A percentile compares a stretch with the other conserved stretches of the same genome.
phyloP scores from a whole-genome alignment of 192 early-diverging fungal species.

The Linnemannia elongata region DNA sequence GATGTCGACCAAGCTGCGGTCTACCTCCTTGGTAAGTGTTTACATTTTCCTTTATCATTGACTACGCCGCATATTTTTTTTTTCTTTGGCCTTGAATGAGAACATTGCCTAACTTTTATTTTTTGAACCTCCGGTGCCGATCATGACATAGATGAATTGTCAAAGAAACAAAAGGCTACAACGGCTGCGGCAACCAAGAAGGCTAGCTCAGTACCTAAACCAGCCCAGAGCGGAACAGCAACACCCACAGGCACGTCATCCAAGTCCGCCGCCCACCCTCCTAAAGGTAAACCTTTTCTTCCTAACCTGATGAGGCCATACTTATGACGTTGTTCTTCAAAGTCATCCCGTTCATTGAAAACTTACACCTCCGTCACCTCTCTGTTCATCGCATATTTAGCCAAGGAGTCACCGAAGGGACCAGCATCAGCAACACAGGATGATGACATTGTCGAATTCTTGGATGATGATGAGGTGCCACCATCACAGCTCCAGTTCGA shows the following conservation, averaged over 20 bases:
- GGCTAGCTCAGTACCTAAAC: constrained; percentile 11
- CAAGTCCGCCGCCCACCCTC: constrained; percentile 14
- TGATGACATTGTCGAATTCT: constrained; percentile 52
- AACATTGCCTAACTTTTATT: constrained; percentile 12
- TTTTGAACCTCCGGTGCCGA: background rate
- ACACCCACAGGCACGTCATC: constrained; percentile 27
- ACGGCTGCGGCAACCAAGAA: constrained; percentile 41
- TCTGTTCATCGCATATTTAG: background rate
- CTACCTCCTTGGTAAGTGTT: constrained; percentile 75
- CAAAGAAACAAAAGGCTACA: constrained; percentile 39
- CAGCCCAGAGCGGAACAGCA: constrained; percentile 31
- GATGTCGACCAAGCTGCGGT: constrained; percentile 75
- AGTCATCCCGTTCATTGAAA: background rate
- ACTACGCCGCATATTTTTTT: constrained; percentile 46
- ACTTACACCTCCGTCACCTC: background rate
- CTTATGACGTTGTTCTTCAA: background rate
- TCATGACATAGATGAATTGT: constrained; percentile 28
- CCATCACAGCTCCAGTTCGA: constrained; percentile 48
- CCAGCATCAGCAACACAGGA: background rate
- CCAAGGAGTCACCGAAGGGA: constrained; percentile 9
- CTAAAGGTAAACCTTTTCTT: constrained; percentile 21
- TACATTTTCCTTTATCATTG: background rate
- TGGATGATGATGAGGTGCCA: constrained; percentile 38
- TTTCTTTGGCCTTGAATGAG: background rate
- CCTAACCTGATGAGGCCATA: background rate